Evolutionary conservation across 2,329 filamentous ascomycete genomes (phyloP).

Genomic region (Nemania sp.): DNA sequence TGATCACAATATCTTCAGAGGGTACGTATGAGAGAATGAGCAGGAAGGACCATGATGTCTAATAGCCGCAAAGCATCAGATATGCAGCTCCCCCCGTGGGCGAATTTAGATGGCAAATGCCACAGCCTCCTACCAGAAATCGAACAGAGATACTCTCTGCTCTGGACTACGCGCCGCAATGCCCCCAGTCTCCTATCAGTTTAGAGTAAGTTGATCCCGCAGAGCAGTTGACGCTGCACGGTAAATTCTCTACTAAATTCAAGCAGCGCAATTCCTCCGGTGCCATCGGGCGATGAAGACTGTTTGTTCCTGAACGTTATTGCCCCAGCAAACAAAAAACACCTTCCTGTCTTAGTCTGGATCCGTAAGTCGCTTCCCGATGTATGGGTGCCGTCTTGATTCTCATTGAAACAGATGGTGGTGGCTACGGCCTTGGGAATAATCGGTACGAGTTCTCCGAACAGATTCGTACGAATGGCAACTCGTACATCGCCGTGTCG

Average conservation of each 20-base stretch:
- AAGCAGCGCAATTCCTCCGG: background rate
- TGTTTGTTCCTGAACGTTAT: slow-evolving; percentile 53
- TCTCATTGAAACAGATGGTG: slow-evolving; percentile 43
- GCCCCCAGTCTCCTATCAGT: slow-evolving; percentile 38
- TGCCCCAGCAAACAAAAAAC: slow-evolving; percentile 41
- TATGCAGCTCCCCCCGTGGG: slow-evolving; percentile 50
- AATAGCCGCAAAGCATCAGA: slow-evolving; percentile 43
- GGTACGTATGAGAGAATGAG: slow-evolving; percentile 37
- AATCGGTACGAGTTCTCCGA: slow-evolving; percentile 28
- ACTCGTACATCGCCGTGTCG: slow-evolving; percentile 46
- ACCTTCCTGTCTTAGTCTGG: slow-evolving; percentile 51
- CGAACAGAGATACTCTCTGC: slow-evolving; percentile 39
- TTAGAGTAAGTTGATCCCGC: slow-evolving; percentile 25
- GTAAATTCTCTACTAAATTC: background rate
- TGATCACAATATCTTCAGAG: slow-evolving; percentile 49
- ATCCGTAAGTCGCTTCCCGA: slow-evolving; percentile 41
- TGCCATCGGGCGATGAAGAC: slow-evolving; percentile 45
- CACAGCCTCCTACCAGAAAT: slow-evolving; percentile 38
- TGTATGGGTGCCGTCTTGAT: background rate
- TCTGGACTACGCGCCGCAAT: slow-evolving; percentile 37
- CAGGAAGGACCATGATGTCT: background rate
- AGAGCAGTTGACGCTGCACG: background rate
- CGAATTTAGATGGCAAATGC: slow-evolving; percentile 48
- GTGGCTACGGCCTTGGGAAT: slow-evolving; percentile 45
- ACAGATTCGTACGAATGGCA: slow-evolving; percentile 44